These are phyloP conservation scores for Aegilops longissima DNA, from an alignment of 176 grass and related monocot genomes.

Conservation along the genomic window DNA sequence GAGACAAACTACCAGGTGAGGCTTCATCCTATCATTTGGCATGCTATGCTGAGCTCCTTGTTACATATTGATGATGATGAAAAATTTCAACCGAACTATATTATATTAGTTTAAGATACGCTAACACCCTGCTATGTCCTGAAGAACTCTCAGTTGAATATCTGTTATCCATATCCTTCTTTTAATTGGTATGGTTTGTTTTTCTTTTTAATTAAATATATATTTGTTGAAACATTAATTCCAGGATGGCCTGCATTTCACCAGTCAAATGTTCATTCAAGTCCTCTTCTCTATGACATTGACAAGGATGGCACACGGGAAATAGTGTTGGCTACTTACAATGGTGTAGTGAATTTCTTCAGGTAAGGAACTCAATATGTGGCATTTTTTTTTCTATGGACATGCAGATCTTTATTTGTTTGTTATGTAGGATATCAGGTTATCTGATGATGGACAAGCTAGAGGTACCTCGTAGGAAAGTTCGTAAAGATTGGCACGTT, in stretches of 20 bases:
- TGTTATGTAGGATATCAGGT: constrained; percentile 74
- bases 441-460: constrained; percentile 98
- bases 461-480: constrained; percentile 90
- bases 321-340: constrained; percentile 90
- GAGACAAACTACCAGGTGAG: constrained; percentile 89
- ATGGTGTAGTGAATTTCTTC: constrained; percentile 93
- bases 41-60: constrained; percentile 11
- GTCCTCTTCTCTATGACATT: constrained; percentile 84
- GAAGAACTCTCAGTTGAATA: neutral
- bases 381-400: neutral
- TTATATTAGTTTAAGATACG: too few relatives aligned
- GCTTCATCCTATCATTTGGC: constrained; percentile 18
- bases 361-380: constrained; percentile 45
- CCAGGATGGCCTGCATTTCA: constrained; percentile 97
- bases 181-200: constrained; percentile 3
- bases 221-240: constrained; percentile 8
- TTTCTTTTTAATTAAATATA: constrained; percentile 8
- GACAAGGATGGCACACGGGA: constrained; percentile 92
- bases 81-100: constrained; percentile 3
- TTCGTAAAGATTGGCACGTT: constrained; percentile 93
- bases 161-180: neutral
- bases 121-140: constrained; percentile 5
- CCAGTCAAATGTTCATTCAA: constrained; percentile 89
- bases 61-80: neutral
- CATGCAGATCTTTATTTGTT: constrained; percentile 29